Base-by-base conservation (phyloP, 805 yeast species). In the Nematodospora valgi region DNA sequence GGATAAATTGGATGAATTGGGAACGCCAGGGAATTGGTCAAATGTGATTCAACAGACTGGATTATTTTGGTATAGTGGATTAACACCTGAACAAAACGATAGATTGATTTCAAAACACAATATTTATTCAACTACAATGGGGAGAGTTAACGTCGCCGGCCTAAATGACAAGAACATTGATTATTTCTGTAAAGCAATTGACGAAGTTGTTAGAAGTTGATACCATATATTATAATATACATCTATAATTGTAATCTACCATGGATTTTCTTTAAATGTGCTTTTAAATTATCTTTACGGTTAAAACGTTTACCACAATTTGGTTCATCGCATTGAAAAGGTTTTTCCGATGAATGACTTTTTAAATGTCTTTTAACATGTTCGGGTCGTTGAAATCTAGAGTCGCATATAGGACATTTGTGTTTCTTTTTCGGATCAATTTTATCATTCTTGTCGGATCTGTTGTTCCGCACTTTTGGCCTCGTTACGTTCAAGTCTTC, bases 291-390 rank as follows among this genome's bases (percentile, higher is more conserved):
- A 48, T 76, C 82, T 50, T 75, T 76, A 43, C 82, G 55, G 51
- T 76, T 76, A 54, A 76, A 76, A 39, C 79, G 55, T 51, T 75
- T 74, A 16, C 73, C 73, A 51, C 82, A 76, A 25, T 66, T 59
- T 3, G 62, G 62, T 44, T 69, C 70, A 33, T 73, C 70, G 51
- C 82, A 76, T 39, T 62, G 68, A 45, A 64, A 76, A 6, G 82
- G 82, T 47, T 75, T 76, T 43, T 76, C 81, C 8, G 72, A 59
- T 4, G 78, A 70, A 52, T 76, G 82, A 27, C 75, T 65, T 49
- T 77, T 68, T 72, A 76, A 64, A 48, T 76, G 79, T 42, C 86
- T 54, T 52, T 76, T 80, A 19, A 80, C 87, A 54, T 80, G 87
- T 48, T 80, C 87, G 2, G 87, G 83, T 44, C 84, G 57, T 52